Conservation (phyloP, 768 basidiomycete genomes). For the Dioszegia hungarica region DNA sequence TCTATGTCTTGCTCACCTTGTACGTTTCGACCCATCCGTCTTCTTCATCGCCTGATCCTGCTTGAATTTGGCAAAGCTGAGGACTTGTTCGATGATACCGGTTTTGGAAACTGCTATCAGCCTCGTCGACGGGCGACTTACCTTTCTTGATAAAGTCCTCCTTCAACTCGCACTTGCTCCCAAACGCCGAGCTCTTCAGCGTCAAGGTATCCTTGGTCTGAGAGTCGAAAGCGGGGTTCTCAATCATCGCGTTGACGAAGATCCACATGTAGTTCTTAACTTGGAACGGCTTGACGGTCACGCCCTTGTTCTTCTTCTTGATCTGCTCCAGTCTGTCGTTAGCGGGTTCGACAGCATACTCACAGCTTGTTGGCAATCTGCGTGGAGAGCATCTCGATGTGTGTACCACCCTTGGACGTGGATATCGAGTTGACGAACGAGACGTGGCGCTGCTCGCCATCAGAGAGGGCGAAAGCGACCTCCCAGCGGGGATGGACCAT, state of each 20-base stretch:
- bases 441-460: conserved; percentile 86
- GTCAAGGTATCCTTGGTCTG: conserved; percentile 97
- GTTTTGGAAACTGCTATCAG: conserved; percentile 70
- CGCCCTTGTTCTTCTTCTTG: conserved; percentile 94
- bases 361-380: conserved; percentile 77
- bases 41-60: conserved; percentile 94
- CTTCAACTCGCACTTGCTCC: conserved; percentile 68
- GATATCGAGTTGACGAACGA: conserved; percentile 98
- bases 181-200: conserved; percentile 76
- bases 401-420: conserved; percentile 92
- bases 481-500: conserved; percentile 81
- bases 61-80: conserved; percentile 96
- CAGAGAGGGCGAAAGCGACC: conserved; percentile 87
- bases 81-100: conserved; percentile 79
- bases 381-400: conserved; percentile 77
- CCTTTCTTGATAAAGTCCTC: conserved; percentile 98
- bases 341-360: conserved; percentile 3
- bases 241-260: conserved; percentile 90
- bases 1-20: conserved; percentile 56
- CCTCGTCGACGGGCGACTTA: conserved; percentile 45
- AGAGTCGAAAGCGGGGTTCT: conserved; percentile 98
- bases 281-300: conserved; percentile 85
- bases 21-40: conserved; percentile 86
- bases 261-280: conserved; percentile 98
- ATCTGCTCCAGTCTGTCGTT: conserved; percentile 60